phyloP scores from a whole-genome alignment of 176 grass and related monocot species.

The Leersia perrieri region DNA sequence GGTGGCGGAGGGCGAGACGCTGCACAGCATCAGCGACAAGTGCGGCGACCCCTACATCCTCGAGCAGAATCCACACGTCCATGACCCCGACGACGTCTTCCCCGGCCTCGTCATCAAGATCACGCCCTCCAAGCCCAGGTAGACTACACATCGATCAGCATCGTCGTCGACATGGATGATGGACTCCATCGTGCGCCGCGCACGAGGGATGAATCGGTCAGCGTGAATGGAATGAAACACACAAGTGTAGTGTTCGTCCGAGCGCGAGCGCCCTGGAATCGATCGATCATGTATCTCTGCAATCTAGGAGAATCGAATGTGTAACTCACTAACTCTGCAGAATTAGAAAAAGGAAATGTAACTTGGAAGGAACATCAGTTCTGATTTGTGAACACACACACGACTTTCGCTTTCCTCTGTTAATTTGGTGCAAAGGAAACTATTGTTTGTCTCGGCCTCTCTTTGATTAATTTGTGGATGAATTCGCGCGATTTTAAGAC shows the following conservation, averaged over 20 bases:
- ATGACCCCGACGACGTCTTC: slow-evolving; percentile 98
- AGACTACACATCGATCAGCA: slow-evolving; percentile 4
- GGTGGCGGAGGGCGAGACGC: slow-evolving; percentile 82
- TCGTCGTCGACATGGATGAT: background rate
- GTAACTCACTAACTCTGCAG: no score
- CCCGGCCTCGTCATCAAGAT: slow-evolving; percentile 90
- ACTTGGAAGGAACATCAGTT: background rate
- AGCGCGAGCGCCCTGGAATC: background rate
- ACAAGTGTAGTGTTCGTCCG: background rate
- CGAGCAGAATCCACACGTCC: slow-evolving; percentile 85
- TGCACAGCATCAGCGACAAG: slow-evolving; percentile 92
- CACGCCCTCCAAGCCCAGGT: slow-evolving; percentile 50
- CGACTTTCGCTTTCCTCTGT: no score
- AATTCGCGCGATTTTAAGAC: background rate
- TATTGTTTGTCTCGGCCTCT: background rate
- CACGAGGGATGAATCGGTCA: background rate
- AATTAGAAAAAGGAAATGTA: background rate
- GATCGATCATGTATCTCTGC: background rate
- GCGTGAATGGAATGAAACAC: background rate
- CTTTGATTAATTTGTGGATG: background rate
- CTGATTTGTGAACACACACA: background rate
- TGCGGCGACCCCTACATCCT: slow-evolving; percentile 92
- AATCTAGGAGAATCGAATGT: no score
- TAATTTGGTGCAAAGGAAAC: background rate
- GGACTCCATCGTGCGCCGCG: background rate